Evolutionary conservation across 2,329 filamentous ascomycete species (phyloP).

Genomic region (Sordariomycetes sp.): DNA sequence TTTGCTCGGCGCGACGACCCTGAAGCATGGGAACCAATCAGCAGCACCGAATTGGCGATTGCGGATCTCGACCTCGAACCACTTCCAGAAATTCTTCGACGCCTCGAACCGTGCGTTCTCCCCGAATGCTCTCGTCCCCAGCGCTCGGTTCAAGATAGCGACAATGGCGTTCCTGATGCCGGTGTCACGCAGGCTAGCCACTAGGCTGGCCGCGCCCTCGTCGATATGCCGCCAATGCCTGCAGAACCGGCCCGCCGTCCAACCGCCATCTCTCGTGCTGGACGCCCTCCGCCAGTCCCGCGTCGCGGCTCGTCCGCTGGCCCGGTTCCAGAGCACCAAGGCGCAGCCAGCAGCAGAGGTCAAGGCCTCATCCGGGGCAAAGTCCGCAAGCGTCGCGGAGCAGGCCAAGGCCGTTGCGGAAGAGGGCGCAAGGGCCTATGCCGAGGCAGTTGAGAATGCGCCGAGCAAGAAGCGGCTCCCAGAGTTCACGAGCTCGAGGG

Average conservation of each 20-base stretch:
- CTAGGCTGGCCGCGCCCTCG: slow-evolving; percentile 25
- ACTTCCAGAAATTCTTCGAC: background rate
- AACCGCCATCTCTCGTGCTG: background rate
- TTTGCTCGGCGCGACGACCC: background rate
- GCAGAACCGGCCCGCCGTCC: slow-evolving; percentile 8
- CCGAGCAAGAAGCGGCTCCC: slow-evolving; percentile 20
- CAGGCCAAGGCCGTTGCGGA: slow-evolving; percentile 2
- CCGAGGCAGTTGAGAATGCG: background rate
- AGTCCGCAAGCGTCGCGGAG: background rate
- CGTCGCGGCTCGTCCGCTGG: slow-evolving; percentile 9
- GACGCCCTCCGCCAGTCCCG: slow-evolving; percentile 13
- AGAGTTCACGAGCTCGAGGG: slow-evolving; percentile 58
- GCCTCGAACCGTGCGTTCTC: background rate
- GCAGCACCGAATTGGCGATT: background rate
- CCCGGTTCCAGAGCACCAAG: slow-evolving; percentile 7
- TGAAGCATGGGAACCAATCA: background rate
- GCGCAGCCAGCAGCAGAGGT: background rate
- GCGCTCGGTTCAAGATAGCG: background rate
- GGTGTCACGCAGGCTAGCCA: slow-evolving; percentile 27
- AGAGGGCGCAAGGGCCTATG: background rate
- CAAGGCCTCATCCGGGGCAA: background rate
- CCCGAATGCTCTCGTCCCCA: background rate
- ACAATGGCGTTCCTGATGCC: slow-evolving; percentile 31
- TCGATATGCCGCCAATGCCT: slow-evolving; percentile 41
- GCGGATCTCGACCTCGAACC: background rate